phyloP scores from a whole-genome alignment of 306 rosid genomes.

The Inga oerstediana region DNA sequence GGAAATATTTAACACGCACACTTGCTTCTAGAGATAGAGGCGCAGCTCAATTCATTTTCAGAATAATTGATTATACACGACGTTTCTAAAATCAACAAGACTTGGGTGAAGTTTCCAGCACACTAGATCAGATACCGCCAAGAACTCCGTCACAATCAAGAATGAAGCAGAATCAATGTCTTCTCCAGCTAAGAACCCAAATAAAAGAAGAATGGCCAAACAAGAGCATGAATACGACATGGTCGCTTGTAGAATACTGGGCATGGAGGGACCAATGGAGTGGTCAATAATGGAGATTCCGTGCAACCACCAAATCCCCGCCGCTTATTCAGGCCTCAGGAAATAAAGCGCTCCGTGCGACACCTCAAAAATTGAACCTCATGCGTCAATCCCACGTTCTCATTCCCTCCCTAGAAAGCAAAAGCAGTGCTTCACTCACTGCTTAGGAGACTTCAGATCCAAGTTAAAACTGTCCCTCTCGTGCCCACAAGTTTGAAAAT shows the following conservation, averaged over 20 bases:
- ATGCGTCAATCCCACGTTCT: background rate
- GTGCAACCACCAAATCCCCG: background rate
- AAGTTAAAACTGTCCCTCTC: background rate
- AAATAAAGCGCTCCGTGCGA: background rate
- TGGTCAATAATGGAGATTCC: conserved; percentile 9
- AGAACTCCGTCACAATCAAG: background rate
- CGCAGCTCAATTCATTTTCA: background rate
- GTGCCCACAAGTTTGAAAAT: background rate
- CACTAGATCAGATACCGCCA: background rate
- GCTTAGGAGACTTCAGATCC: background rate
- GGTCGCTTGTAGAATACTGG: background rate
- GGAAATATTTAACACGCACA: background rate
- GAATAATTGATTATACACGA: background rate
- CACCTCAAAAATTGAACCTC: background rate
- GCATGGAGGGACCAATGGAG: background rate
- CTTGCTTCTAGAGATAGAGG: background rate
- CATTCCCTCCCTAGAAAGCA: background rate
- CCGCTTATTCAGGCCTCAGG: background rate
- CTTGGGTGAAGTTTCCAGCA: background rate
- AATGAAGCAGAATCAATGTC: background rate
- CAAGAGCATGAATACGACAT: background rate
- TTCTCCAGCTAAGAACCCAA: background rate
- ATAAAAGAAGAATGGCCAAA: background rate
- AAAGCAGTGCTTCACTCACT: background rate
- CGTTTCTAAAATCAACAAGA: background rate